Evolutionary conservation across 768 basidiomycete species (phyloP).

Genomic region (Pholiota conissans): DNA sequence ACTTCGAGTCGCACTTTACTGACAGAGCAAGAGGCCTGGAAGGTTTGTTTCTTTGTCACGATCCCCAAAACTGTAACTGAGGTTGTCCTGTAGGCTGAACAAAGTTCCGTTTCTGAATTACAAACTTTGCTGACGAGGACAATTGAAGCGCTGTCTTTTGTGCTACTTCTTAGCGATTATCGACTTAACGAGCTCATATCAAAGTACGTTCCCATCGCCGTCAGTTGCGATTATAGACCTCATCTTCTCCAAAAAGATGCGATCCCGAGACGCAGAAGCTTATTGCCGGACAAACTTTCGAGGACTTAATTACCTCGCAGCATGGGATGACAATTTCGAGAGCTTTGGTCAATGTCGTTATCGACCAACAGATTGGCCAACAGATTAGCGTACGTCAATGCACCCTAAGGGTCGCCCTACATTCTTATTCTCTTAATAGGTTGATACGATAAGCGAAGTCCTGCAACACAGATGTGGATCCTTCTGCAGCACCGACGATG

Average conservation of each 20-base stretch:
- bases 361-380: conserved; percentile 97
- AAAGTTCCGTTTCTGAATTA: conserved; percentile 78
- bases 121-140: conserved; percentile 75
- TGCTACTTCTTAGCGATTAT: conserved; percentile 91
- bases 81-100: conserved; percentile 60
- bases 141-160: conserved; percentile 93
- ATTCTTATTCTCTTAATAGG: conserved; percentile 44
- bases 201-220: conserved; percentile 58
- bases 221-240: too few relatives aligned
- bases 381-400: conserved; percentile 79
- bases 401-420: background rate
- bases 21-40: conserved; percentile 87
- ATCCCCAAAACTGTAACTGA: background rate
- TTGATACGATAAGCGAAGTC: conserved; percentile 95
- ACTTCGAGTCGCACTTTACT: conserved; percentile 55
- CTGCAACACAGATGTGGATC: conserved; percentile 94
- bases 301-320: conserved; percentile 82
- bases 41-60: conserved; percentile 51
- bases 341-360: conserved; percentile 90
- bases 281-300: conserved; percentile 73
- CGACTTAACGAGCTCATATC: conserved; percentile 81
- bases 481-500: conserved; percentile 98
- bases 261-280: conserved; percentile 70
- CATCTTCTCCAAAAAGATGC: conserved; percentile 49
- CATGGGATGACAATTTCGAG: conserved; percentile 88